A percentile compares a stretch with the other conserved stretches of the same genome.
Conservation (phyloP, 2,329 filamentous ascomycete genomes). For the Ophiostoma novo-ulmi region DNA sequence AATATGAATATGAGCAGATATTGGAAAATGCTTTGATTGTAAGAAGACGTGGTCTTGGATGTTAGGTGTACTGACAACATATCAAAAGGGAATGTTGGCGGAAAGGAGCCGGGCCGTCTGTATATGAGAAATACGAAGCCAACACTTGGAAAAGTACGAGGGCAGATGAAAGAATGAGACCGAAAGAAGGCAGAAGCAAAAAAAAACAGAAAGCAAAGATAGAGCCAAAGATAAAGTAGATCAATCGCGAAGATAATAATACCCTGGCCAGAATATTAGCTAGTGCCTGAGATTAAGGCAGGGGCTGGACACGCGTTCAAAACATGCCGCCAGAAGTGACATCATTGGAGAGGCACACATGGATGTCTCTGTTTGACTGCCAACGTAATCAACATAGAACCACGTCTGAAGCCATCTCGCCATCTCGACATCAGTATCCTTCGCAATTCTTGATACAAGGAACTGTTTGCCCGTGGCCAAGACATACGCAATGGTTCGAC, state of each 20-base stretch:
- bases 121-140: neutral
- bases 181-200: neutral
- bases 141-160: neutral
- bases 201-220: neutral
- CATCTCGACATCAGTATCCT: neutral
- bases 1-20: neutral
- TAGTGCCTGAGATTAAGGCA: neutral
- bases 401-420: neutral
- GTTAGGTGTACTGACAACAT: neutral
- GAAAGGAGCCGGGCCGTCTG: neutral
- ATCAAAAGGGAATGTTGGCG: neutral
- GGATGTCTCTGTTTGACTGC: neutral
- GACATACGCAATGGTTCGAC: neutral
- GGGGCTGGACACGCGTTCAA: slow-evolving; percentile 9
- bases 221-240: neutral
- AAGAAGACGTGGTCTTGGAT: neutral
- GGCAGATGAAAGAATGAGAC: neutral
- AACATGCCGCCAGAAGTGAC: slow-evolving; percentile 2
- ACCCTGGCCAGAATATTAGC: neutral
- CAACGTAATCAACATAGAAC: too few species aligned
- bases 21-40: neutral
- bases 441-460: neutral
- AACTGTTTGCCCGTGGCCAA: neutral
- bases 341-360: neutral
- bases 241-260: too few species aligned